Evolutionary conservation across 176 grass and related monocot genomes (phyloP).

Genomic region (Paspalum notatum): DNA sequence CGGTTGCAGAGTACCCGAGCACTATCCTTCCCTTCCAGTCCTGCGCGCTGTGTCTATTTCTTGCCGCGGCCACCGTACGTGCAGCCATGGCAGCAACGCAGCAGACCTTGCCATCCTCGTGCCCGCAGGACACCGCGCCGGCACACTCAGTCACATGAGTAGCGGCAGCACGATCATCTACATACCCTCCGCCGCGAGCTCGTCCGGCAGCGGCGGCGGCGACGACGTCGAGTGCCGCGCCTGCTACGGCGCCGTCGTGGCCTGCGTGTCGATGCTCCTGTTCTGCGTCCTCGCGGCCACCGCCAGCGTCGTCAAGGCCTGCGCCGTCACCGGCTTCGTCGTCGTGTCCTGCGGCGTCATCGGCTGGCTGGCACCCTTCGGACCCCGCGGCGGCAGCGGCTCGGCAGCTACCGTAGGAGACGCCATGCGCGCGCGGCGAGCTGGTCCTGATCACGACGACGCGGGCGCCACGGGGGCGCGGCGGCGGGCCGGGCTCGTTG

Average conservation of each 20-base stretch:
- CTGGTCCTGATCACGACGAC: background rate
- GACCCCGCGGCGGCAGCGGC: background rate
- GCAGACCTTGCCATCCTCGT: background rate
- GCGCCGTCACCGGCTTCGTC: background rate
- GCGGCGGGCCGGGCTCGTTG: background rate
- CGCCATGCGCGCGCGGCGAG: background rate
- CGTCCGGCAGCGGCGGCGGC: background rate
- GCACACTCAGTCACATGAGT: conserved; percentile 19
- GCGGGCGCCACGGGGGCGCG: background rate
- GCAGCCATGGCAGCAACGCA: background rate
- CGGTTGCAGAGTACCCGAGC: background rate
- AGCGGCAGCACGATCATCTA: background rate
- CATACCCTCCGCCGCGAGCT: background rate
- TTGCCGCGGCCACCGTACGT: background rate
- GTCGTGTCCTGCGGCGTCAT: background rate
- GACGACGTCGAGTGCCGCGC: conserved; percentile 8
- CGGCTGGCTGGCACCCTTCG: conserved; percentile 23
- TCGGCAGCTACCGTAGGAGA: background rate
- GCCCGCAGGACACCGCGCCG: background rate
- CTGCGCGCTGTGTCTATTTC: background rate
- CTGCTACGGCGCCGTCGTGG: conserved; percentile 14
- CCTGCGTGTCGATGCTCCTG: conserved; percentile 14
- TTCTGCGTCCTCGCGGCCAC: conserved; percentile 26
- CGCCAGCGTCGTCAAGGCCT: conserved; percentile 1
- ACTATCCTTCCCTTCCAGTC: background rate